A percentile compares a stretch with the other conserved stretches of the same genome.
Conservation (phyloP, 73 alveolate genomes). For the Paramecium biaurelia region DNA sequence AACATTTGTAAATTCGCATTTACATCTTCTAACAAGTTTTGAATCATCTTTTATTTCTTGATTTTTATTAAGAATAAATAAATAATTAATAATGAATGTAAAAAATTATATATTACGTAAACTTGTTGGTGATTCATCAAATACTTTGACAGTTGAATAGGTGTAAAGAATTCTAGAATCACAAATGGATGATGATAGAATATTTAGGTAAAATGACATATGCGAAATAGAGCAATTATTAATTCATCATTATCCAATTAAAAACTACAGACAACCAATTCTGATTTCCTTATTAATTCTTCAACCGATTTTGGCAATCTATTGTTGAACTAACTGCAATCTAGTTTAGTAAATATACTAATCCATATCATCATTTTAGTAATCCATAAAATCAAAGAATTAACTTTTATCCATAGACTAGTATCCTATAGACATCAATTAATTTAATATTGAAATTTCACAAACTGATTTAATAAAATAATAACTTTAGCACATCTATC, state of each 20-base stretch:
- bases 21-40: no score
- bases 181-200: neutral
- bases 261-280: neutral
- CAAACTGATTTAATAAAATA: neutral
- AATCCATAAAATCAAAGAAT: slow-evolving; percentile 21
- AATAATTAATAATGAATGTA: slow-evolving; percentile 7
- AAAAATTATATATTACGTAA: slow-evolving; percentile 16
- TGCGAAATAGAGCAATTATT: slow-evolving; percentile 34
- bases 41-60: neutral
- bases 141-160: neutral
- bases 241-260: neutral
- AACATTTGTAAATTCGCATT: no score
- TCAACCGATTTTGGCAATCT: neutral
- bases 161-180: neutral
- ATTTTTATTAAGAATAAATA: no score
- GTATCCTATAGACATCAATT: neutral
- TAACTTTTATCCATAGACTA: neutral
- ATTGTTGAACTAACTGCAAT: neutral
- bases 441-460: neutral
- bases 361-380: neutral
- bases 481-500: neutral
- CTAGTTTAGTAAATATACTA: neutral
- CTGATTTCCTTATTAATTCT: neutral
- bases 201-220: neutral
- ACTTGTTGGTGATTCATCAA: neutral